Evolutionary conservation across 2,329 filamentous ascomycete genomes (phyloP), one percentile per base, ranked within the genome.

Genomic region (Arthroderma uncinatum): DNA sequence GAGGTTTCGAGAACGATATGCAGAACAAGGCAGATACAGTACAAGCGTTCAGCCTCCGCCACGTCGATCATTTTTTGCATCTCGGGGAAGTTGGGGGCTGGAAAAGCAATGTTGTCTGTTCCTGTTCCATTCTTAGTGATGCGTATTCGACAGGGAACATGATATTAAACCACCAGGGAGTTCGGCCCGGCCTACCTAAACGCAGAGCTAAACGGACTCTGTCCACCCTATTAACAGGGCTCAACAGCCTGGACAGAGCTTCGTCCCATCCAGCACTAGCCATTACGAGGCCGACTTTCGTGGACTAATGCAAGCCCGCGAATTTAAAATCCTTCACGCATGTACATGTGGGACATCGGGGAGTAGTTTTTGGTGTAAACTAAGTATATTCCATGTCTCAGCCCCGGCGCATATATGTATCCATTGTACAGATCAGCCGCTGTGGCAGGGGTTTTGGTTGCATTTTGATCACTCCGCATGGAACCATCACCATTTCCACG

Each of bases 241-340:
- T n/a, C n/a, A 40, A 40, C 9, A 5, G 16, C 37, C 37, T 40
- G 16, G 5, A 42, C 39, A 10, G 39, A 42, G 39, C 39, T 42
- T 21, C 23, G 39, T 5, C 19, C 19, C 23, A 42, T 21, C 39
- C 39, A 42, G 16, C 16, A 9, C 40, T 47, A 28, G 6, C 40
- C 40, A 25, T 23, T 8, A 28, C 40, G 40, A 47, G 10, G 9
- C 23, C 5, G 40, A 47, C 25, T 47, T 25, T 47, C 40, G 2
- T 6, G 19, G 19, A 4, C 40, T 47, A 47, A 10, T 14, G 8
- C 10, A 10, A 28, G 12, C 10, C 3, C 9, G 25, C 40, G 21
- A 47, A 47, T 47, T 47, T 47, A 47, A 47, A 47, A 47, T 47
- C 21, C 40, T 47, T 47, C 40, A 14, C 12, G 21, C 40, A 47